phyloP scores from a whole-genome alignment of 371 early-diverging fungal species.

The Mucor piriformis region DNA sequence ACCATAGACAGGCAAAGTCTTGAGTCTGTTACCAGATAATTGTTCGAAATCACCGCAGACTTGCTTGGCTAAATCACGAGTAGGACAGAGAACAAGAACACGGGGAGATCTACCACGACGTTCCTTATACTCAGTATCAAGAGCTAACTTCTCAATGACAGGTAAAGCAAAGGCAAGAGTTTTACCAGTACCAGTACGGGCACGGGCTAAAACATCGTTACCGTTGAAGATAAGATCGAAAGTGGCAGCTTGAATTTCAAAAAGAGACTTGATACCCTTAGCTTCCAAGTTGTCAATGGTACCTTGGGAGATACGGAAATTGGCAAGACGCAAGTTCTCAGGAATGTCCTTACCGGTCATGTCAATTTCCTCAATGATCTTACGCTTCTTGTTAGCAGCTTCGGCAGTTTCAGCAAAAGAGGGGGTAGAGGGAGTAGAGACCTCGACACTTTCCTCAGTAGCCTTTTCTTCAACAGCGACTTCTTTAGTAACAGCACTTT shows the following conservation, averaged over 20 bases:
- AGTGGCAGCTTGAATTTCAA: slow-evolving; percentile 93
- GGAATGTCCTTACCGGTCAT: slow-evolving; percentile 57
- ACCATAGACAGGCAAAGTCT: slow-evolving; percentile 75
- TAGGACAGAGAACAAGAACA: slow-evolving; percentile 87
- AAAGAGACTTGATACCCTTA: slow-evolving; percentile 80
- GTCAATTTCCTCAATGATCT: slow-evolving; percentile 31
- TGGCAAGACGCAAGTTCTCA: slow-evolving; percentile 67
- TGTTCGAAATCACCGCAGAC: slow-evolving; percentile 74
- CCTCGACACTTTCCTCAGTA: slow-evolving; percentile 1
- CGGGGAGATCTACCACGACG: slow-evolving; percentile 78
- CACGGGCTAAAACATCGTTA: slow-evolving; percentile 91
- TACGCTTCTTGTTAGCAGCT: slow-evolving; percentile 32
- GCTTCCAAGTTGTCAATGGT: slow-evolving; percentile 65
- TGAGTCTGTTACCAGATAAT: slow-evolving; percentile 64
- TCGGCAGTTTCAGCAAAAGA: slow-evolving; percentile 13
- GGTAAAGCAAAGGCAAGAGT: slow-evolving; percentile 91
- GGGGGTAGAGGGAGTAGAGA: slow-evolving; percentile 7
- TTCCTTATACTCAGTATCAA: slow-evolving; percentile 44
- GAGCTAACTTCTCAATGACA: slow-evolving; percentile 78
- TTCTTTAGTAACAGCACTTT: slow-evolving; percentile 31
- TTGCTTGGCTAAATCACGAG: slow-evolving; percentile 97
- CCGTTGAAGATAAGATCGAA: slow-evolving; percentile 84
- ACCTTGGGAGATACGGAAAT: slow-evolving; percentile 62
- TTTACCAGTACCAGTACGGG: slow-evolving; percentile 97
- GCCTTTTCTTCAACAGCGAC: slow-evolving; percentile 7